Conservation (phyloP, 2,329 filamentous ascomycete species). For the Whalleya microplaca region DNA sequence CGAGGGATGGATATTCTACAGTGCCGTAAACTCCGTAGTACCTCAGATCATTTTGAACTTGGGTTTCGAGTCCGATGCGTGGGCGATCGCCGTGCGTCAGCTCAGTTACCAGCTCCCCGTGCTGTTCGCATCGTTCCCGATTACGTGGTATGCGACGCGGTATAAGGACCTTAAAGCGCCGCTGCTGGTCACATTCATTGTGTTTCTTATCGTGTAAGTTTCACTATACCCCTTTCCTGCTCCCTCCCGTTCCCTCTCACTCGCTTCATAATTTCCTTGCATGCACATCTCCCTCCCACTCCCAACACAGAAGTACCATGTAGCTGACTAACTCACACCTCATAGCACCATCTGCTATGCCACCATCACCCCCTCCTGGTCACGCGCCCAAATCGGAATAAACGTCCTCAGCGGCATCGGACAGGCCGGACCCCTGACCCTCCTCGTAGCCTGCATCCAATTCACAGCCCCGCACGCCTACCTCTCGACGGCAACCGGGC, state of each 20-base stretch:
- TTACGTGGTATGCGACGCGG: constrained; percentile 50
- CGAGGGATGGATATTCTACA: constrained; percentile 63
- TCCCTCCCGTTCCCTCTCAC: background rate
- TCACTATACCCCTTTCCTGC: background rate
- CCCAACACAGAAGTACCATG: too few relatives aligned
- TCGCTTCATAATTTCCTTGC: too few relatives aligned
- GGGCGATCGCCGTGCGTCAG: constrained; percentile 53
- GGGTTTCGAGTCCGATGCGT: constrained; percentile 50
- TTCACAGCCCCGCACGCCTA: constrained; percentile 57
- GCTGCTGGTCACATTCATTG: constrained; percentile 48
- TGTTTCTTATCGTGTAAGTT: constrained; percentile 52
- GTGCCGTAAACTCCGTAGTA: constrained; percentile 54
- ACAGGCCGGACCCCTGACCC: constrained; percentile 52
- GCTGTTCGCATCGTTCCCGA: constrained; percentile 46
- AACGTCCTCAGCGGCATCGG: constrained; percentile 53
- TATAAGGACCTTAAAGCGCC: constrained; percentile 54
- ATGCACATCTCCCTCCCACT: too few relatives aligned
- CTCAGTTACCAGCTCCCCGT: constrained; percentile 47
- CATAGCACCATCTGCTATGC: constrained; percentile 50
- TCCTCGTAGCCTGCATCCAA: constrained; percentile 54
- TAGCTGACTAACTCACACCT: background rate
- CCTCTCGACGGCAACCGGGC: constrained; percentile 56
- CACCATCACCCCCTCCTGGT: constrained; percentile 48
- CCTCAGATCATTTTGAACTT: constrained; percentile 53
- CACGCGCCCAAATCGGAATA: constrained; percentile 50